phyloP scores from a whole-genome alignment of 306 rosid species.

The Sicyos edulis region DNA sequence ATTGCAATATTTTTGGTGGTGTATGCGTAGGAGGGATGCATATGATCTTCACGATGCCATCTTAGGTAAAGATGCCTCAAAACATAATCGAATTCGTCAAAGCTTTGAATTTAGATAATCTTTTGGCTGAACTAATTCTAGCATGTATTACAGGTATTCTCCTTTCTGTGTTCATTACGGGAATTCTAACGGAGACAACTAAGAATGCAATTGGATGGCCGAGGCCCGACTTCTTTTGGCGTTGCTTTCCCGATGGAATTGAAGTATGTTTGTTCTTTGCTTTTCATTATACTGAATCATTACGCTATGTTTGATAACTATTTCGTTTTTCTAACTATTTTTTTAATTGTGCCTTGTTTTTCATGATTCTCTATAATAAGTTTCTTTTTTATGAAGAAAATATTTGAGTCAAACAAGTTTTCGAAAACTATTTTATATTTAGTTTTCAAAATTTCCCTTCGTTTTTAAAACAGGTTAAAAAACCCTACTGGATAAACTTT shows the following conservation, averaged over 20 bases:
- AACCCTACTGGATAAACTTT: not conserved
- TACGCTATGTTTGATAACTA: no score
- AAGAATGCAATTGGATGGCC: slow-evolving; percentile 12
- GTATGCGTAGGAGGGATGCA: slow-evolving; percentile 65
- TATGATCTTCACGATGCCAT: slow-evolving; percentile 79
- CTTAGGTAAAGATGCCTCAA: slow-evolving; percentile 3
- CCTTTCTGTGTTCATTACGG: not conserved
- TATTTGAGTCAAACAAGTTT: no score
- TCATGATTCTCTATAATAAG: no score
- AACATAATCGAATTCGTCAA: not conserved
- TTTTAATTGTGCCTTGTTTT: no score
- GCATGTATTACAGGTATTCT: not conserved
- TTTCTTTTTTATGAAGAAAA: no score
- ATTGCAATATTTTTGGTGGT: slow-evolving; percentile 46
- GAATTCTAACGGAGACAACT: slow-evolving; percentile 8
- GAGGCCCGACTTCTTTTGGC: slow-evolving; percentile 19
- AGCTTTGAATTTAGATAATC: not conserved
- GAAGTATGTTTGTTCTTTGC: not conserved
- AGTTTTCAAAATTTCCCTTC: no score
- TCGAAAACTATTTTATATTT: no score
- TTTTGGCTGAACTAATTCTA: not conserved
- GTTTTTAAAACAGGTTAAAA: no score
- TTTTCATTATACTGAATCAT: not conserved
- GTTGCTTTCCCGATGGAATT: slow-evolving; percentile 10
- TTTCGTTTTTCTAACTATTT: no score